phyloP scores from a whole-genome alignment of 2,329 filamentous ascomycete species.

The Claviceps fusiformis region DNA sequence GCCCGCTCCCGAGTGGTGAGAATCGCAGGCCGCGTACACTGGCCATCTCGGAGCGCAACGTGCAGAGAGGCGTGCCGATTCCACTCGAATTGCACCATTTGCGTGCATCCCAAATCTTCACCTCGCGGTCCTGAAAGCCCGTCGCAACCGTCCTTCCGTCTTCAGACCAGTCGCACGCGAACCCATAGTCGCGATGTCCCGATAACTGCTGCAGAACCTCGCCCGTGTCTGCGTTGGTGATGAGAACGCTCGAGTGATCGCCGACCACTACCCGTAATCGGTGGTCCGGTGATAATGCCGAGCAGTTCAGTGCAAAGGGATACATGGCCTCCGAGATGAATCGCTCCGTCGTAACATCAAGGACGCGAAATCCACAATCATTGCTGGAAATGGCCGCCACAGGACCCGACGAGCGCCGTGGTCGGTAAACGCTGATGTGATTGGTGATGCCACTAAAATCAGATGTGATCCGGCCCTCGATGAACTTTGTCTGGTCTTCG shows the following conservation, averaged over 20 bases:
- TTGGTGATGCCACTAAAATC: conserved; percentile 47
- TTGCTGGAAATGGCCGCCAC: conserved; percentile 50
- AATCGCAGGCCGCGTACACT: conserved; percentile 58
- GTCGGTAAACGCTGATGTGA: conserved; percentile 44
- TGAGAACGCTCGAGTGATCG: conserved; percentile 50
- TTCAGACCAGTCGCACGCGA: conserved; percentile 68
- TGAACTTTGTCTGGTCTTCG: conserved; percentile 19
- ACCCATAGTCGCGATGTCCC: conserved; percentile 58
- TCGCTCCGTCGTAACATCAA: conserved; percentile 45
- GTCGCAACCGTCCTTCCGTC: conserved; percentile 67
- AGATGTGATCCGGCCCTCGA: conserved; percentile 34
- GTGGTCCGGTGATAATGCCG: conserved; percentile 56
- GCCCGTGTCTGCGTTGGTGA: conserved; percentile 56
- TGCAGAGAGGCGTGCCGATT: conserved; percentile 31
- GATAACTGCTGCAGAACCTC: conserved; percentile 40
- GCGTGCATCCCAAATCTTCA: conserved; percentile 66
- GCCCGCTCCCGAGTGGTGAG: conserved; percentile 56
- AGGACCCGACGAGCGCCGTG: conserved; percentile 37
- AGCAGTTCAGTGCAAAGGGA: conserved; percentile 55
- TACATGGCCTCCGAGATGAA: conserved; percentile 42
- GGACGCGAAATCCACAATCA: conserved; percentile 41
- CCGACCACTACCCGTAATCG: conserved; percentile 62
- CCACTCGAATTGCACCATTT: conserved; percentile 47
- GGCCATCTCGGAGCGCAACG: conserved; percentile 51
- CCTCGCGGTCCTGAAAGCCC: conserved; percentile 58